phyloP scores from a whole-genome alignment of 2,329 filamentous ascomycete genomes.

The Calonectria crousiana region DNA sequence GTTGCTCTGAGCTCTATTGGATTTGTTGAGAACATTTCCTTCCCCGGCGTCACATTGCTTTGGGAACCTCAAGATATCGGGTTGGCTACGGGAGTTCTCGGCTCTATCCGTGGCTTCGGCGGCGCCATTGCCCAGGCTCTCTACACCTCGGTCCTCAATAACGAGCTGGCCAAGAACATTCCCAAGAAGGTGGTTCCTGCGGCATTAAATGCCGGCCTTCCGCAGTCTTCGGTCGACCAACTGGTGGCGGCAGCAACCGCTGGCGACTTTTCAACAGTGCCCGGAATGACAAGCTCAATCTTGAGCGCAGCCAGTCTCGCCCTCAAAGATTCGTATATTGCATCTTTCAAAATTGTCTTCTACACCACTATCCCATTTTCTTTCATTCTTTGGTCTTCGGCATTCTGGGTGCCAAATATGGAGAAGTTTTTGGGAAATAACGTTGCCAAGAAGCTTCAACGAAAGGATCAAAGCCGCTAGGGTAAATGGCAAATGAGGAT shows the following conservation, averaged over 20 bases:
- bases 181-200: slow-evolving; percentile 50
- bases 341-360: slow-evolving; percentile 58
- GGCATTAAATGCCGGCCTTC: slow-evolving; percentile 51
- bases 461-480: not conserved
- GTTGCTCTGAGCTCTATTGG: slow-evolving; percentile 49
- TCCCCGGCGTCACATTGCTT: slow-evolving; percentile 58
- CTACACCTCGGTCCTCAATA: slow-evolving; percentile 53
- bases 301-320: slow-evolving; percentile 47
- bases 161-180: slow-evolving; percentile 50
- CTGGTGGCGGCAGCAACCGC: slow-evolving; percentile 49
- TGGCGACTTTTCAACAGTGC: slow-evolving; percentile 48
- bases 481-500: not conserved
- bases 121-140: slow-evolving; percentile 53
- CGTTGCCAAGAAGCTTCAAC: slow-evolving; percentile 58
- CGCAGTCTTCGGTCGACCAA: slow-evolving; percentile 44
- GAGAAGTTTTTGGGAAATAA: slow-evolving; percentile 58
- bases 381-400: slow-evolving; percentile 50
- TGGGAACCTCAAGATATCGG: slow-evolving; percentile 61
- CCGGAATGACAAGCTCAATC: slow-evolving; percentile 50
- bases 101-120: slow-evolving; percentile 57
- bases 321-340: slow-evolving; percentile 53
- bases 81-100: slow-evolving; percentile 57
- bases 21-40: slow-evolving; percentile 54
- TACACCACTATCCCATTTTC: slow-evolving; percentile 54
- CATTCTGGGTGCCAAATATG: slow-evolving; percentile 56